Evolutionary conservation across 306 rosid genomes (phyloP).

Genomic region (Prosopis cineraria): DNA sequence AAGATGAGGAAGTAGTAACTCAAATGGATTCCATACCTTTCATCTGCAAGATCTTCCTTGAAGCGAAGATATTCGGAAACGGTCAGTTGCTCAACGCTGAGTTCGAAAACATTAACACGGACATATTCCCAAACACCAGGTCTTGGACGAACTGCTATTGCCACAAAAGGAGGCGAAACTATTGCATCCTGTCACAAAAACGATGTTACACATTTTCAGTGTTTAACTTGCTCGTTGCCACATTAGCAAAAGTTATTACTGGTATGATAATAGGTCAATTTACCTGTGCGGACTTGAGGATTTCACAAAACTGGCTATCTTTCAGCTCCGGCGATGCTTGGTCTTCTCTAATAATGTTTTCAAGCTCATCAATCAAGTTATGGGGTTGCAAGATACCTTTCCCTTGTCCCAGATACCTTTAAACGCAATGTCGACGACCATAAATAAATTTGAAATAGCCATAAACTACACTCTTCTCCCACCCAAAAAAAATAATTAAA

Average conservation of each 20-base stretch:
- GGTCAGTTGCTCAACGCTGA: conserved; percentile 81
- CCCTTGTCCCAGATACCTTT: conserved; percentile 84
- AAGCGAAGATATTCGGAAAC: conserved; percentile 83
- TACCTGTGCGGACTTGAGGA: conserved; percentile 55
- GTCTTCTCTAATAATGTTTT: conserved; percentile 47
- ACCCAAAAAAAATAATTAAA: not conserved
- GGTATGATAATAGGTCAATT: not conserved
- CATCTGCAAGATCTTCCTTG: conserved; percentile 86
- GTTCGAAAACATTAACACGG: conserved; percentile 81
- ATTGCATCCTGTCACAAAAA: conserved; percentile 55
- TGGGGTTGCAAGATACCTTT: conserved; percentile 94
- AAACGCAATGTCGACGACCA: not conserved
- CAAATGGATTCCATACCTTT: conserved; percentile 47
- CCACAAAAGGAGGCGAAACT: conserved; percentile 27
- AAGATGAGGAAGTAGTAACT: conserved; percentile 1
- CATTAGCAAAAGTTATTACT: not conserved
- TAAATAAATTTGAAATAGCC: not conserved
- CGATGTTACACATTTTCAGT: conserved; percentile 14
- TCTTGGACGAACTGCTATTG: conserved; percentile 28
- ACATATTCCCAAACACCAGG: conserved; percentile 59
- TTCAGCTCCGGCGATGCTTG: conserved; percentile 40
- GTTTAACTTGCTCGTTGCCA: not conserved
- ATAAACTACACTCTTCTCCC: not conserved
- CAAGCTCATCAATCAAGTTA: conserved; percentile 75
- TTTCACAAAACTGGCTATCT: conserved; percentile 46